A percentile compares a stretch with the other conserved stretches of the same genome.
Evolutionary conservation across 2,329 filamentous ascomycete species (phyloP).

Genomic region (Teratosphaeria destructans): DNA sequence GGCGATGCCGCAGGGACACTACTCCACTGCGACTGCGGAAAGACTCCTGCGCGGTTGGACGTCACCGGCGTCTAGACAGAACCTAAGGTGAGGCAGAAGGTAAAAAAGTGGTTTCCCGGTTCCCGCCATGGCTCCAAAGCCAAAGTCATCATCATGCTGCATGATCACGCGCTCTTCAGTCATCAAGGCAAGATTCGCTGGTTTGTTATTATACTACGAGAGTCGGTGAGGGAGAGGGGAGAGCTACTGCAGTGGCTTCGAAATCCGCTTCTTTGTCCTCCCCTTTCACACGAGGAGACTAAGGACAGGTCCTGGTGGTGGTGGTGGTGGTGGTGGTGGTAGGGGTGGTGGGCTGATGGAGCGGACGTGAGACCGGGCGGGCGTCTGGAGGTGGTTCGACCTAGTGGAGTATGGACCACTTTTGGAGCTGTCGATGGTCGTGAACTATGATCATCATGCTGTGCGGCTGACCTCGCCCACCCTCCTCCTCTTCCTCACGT

Average conservation of each 20-base stretch:
- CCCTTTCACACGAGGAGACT: neutral
- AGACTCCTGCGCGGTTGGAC: too few relatives aligned
- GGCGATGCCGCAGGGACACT: neutral
- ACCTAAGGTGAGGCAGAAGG: too few relatives aligned
- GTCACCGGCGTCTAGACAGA: too few relatives aligned
- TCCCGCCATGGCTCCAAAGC: too few relatives aligned
- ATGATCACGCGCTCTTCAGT: too few relatives aligned
- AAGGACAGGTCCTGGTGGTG: neutral
- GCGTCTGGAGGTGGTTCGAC: neutral
- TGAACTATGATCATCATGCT: neutral
- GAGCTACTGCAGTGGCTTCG: too few relatives aligned
- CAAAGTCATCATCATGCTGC: too few relatives aligned
- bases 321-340: too few relatives aligned
- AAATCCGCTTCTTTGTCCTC: neutral
- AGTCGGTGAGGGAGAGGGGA: neutral
- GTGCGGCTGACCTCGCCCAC: neutral
- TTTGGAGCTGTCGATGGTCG: neutral
- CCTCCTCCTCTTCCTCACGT: neutral
- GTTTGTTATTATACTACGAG: neutral
- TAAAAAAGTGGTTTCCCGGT: too few relatives aligned
- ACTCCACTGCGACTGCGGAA: too few relatives aligned
- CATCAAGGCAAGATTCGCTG: too few relatives aligned
- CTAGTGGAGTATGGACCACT: too few relatives aligned
- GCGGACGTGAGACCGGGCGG: neutral
- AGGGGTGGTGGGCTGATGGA: neutral